Conservation (phyloP, 768 basidiomycete species). For the Holtermanniella nyarrowii region DNA sequence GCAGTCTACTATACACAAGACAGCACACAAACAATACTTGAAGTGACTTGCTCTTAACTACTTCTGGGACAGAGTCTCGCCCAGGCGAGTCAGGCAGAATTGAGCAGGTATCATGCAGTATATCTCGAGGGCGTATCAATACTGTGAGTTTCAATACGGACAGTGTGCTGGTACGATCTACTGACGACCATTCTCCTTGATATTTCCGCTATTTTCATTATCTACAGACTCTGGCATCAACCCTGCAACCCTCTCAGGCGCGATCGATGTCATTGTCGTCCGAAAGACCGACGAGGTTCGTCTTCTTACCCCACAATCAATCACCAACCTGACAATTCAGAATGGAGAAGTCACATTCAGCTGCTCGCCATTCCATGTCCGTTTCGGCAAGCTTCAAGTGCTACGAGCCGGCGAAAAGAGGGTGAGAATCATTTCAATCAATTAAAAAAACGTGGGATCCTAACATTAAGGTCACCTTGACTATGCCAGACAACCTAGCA, state of each 20-base stretch:
- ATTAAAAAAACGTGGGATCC: background rate
- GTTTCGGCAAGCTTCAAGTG: constrained; percentile 96
- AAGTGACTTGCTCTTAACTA: too few relatives aligned
- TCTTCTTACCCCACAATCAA: background rate
- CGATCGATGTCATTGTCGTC: constrained; percentile 97
- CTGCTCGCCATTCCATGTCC: constrained; percentile 92
- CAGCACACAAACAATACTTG: too few relatives aligned
- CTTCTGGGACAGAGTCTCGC: too few relatives aligned
- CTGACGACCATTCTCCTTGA: too few relatives aligned
- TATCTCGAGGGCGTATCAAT: constrained; percentile 42
- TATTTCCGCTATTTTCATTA: background rate
- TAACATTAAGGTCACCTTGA: constrained; percentile 62
- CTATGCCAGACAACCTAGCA: constrained; percentile 50
- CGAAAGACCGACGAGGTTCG: constrained; percentile 52
- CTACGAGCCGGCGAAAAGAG: constrained; percentile 88
- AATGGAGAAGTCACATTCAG: constrained; percentile 45
- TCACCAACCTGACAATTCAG: background rate
- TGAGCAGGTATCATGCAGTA: constrained; percentile 43
- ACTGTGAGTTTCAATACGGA: constrained; percentile 23
- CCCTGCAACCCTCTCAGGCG: constrained; percentile 90
- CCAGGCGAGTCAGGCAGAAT: too few relatives aligned
- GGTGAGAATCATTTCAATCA: constrained; percentile 45
- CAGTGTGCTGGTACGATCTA: background rate
- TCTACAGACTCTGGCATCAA: constrained; percentile 53
- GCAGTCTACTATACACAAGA: too few relatives aligned